These are phyloP conservation scores for Blastomyces emzantsi DNA, from an alignment of 2,329 filamentous ascomycete species.

Conservation along the genomic window DNA sequence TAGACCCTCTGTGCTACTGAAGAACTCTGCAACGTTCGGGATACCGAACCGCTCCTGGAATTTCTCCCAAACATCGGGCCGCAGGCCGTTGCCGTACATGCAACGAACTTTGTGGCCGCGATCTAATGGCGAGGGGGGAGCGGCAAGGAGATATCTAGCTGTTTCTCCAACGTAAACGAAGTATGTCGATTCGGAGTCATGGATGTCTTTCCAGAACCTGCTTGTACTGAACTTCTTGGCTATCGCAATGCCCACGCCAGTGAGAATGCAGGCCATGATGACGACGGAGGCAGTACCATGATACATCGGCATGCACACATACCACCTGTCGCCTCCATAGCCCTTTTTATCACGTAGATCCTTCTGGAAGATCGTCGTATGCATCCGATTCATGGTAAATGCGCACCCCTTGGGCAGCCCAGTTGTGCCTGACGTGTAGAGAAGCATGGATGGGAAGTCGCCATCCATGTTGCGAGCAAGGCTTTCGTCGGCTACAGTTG, in stretches of 20 bases:
- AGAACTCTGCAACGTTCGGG: constrained; percentile 59
- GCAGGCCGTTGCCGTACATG: constrained; percentile 42
- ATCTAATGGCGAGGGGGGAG: constrained; percentile 44
- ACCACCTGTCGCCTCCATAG: constrained; percentile 51
- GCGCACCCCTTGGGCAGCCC: constrained; percentile 63
- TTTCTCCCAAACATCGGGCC: constrained; percentile 57
- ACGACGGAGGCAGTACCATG: constrained; percentile 63
- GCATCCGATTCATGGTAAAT: constrained; percentile 47
- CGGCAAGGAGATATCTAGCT: constrained; percentile 61
- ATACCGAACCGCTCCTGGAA: constrained; percentile 41
- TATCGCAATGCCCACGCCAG: constrained; percentile 38
- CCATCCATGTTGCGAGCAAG: constrained; percentile 46
- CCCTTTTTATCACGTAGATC: constrained; percentile 24
- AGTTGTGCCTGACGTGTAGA: constrained; percentile 71
- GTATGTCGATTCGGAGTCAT: constrained; percentile 57
- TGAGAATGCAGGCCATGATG: constrained; percentile 47
- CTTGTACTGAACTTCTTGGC: constrained; percentile 53
- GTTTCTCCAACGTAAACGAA: constrained; percentile 75
- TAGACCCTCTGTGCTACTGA: constrained; percentile 67
- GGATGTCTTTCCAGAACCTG: constrained; percentile 63
- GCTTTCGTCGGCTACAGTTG: constrained; percentile 46
- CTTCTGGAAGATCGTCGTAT: constrained; percentile 31
- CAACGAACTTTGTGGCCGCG: constrained; percentile 38
- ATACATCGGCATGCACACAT: constrained; percentile 69
- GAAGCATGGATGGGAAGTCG: constrained; percentile 50